These are phyloP conservation scores for Metschnikowia cubensis DNA, from an alignment of 805 yeast species.

Conservation along the genomic window DNA sequence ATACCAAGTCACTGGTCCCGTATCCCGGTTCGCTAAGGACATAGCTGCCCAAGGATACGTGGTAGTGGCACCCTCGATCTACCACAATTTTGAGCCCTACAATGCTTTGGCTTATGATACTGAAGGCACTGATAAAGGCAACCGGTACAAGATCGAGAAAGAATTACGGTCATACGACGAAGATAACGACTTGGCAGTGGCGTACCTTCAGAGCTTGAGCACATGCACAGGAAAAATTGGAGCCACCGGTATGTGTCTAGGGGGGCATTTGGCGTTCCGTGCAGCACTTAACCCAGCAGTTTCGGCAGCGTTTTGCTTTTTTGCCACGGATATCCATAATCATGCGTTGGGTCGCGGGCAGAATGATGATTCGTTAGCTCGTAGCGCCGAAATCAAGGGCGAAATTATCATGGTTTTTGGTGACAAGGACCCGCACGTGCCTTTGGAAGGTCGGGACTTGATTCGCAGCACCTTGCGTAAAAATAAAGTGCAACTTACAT, in stretches of 20 bases:
- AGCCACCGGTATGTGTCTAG: conserved; percentile 84
- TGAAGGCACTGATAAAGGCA: conserved; percentile 74
- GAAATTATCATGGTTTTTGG: conserved; percentile 72
- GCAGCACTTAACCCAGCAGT: conserved; percentile 62
- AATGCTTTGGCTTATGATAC: conserved; percentile 66
- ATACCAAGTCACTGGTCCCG: conserved; percentile 82
- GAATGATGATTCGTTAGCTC: conserved; percentile 61
- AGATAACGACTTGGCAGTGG: conserved; percentile 61
- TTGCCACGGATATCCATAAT: conserved; percentile 76
- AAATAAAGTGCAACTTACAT: conserved; percentile 59
- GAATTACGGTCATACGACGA: conserved; percentile 73
- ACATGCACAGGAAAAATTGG: conserved; percentile 74
- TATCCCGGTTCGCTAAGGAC: conserved; percentile 67
- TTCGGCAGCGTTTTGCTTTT: conserved; percentile 67
- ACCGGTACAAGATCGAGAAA: conserved; percentile 59
- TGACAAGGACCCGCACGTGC: conserved; percentile 75
- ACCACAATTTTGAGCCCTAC: conserved; percentile 66
- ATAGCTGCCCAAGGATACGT: conserved; percentile 79
- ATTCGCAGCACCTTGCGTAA: conserved; percentile 60
- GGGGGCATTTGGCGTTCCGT: conserved; percentile 78
- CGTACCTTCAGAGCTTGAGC: conserved; percentile 51
- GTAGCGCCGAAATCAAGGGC: conserved; percentile 51
- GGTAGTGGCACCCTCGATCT: conserved; percentile 74
- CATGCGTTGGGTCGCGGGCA: conserved; percentile 61
- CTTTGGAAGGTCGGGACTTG: conserved; percentile 70